Evolutionary conservation across 768 basidiomycete species (phyloP), one percentile per base, ranked within the genome.

Genomic region (Lactifluus rugatus): DNA sequence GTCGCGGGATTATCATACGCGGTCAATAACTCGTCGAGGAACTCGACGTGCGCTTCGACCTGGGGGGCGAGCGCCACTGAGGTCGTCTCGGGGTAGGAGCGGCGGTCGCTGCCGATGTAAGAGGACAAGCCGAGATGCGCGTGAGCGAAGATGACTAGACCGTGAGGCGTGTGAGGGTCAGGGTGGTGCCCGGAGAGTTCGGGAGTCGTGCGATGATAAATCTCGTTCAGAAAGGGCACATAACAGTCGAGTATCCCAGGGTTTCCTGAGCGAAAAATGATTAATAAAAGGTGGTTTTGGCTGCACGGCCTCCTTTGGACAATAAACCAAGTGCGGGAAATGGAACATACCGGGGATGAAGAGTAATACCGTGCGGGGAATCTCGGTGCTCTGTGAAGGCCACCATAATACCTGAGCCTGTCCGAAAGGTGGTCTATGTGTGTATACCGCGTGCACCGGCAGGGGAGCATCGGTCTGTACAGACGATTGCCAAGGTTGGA

Each of bases 221-320:
- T 68, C 4, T 74, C 74, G 21, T 74, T 71, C 14, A 91, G 75
- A 66, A 88, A 91, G 2, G 79, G 77, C 1, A 72, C 72, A 63
- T 90, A 91, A 70, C 89, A 88, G 46, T 78, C 75, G 32, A 84
- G 60, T 16, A 88, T 70, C 7, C 88, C 88, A 0, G 79, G 79
- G 65, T 81, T 80, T 25, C 78, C 79, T 54, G 64, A 60, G 11
- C 58, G 13, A 74, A 71, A 37, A 67, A 39, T 58, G 17, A 26
- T 31, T 31, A 34, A 11, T 31, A 31, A 31, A 9, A 1, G 28
- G 9, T 31, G 9, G n/a, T n/a, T n/a, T n/a, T n/a, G n/a, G n/a
- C n/a, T n/a, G n/a, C n/a, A n/a, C n/a, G n/a, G n/a, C 31, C 31
- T 13, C 11, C 34, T 1, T 13, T 34, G 2, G 2, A 34, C 34